Percentiles rank a stretch among this genome's conserved stretches.
Evolutionary conservation across 2,329 filamentous ascomycete species (phyloP).

Genomic region (Akanthomyces dipterigenus): DNA sequence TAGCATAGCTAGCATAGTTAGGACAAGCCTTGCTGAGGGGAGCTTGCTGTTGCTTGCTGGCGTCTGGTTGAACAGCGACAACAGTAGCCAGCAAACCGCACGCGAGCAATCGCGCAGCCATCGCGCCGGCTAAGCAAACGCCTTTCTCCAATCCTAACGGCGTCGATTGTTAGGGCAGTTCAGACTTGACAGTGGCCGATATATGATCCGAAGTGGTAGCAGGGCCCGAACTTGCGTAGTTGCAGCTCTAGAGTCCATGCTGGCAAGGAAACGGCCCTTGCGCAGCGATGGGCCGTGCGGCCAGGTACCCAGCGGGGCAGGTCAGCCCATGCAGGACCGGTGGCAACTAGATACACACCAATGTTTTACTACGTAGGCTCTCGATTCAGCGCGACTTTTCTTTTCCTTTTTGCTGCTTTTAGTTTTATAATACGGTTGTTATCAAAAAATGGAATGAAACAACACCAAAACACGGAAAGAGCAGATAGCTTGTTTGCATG

Average conservation of each 20-base stretch:
- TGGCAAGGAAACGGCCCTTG: neutral
- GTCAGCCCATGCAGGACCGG: too few species aligned
- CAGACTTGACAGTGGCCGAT: neutral
- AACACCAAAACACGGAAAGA: too few species aligned
- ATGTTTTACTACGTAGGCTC: too few species aligned
- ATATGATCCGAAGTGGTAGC: neutral
- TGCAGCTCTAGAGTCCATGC: neutral
- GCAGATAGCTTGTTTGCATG: too few species aligned
- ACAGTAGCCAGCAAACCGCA: constrained; percentile 22
- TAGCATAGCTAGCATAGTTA: constrained; percentile 34
- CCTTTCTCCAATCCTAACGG: neutral
- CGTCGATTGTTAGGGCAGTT: neutral
- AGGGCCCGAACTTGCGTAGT: neutral
- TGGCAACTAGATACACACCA: too few species aligned
- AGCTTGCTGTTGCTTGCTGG: constrained; percentile 18
- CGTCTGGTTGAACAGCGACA: constrained; percentile 15
- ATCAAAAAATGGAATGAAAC: too few species aligned
- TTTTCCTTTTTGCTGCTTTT: too few species aligned
- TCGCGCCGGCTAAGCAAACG: constrained; percentile 9
- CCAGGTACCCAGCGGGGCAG: neutral
- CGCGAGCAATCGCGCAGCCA: constrained; percentile 22
- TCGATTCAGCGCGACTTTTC: too few species aligned
- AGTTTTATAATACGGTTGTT: too few species aligned
- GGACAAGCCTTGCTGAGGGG: constrained; percentile 30
- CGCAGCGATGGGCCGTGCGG: neutral